These are phyloP conservation scores for Termitomyces sp. DNA, from an alignment of 768 basidiomycete genomes.

Conservation along the genomic window DNA sequence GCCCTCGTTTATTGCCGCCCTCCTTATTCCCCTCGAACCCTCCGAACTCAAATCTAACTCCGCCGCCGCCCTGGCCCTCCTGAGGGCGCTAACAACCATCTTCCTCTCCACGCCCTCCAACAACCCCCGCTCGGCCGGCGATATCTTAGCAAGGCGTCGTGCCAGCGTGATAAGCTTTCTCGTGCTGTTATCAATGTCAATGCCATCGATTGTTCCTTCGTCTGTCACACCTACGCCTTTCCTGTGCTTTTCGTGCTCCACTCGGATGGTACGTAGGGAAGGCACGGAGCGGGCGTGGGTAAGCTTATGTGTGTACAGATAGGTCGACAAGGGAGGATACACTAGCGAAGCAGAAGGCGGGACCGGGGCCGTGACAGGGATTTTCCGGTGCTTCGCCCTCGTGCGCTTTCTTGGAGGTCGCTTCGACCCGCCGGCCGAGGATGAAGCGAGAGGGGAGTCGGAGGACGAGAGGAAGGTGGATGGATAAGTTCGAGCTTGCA, in stretches of 20 bases:
- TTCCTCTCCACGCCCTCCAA: conserved; percentile 11
- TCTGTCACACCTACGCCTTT: not conserved
- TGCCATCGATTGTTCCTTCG: not conserved
- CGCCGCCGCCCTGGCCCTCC: not conserved
- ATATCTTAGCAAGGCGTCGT: conserved; percentile 2
- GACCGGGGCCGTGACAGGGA: not conserved
- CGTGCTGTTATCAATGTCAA: not conserved
- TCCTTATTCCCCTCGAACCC: too few relatives aligned
- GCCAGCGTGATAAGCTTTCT: conserved; percentile 5
- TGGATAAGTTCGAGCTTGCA: conserved; percentile 16
- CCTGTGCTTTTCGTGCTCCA: not conserved
- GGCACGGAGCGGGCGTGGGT: conserved; percentile 2
- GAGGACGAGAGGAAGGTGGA: conserved; percentile 2
- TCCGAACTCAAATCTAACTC: too few relatives aligned
- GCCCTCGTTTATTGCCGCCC: too few relatives aligned
- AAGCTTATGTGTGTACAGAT: not conserved
- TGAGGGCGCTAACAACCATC: conserved; percentile 4
- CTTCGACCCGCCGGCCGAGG: not conserved
- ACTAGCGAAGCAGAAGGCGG: not conserved
- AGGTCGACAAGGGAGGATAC: not conserved
- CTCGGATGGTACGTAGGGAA: not conserved
- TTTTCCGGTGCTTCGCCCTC: not conserved
- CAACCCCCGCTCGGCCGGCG: conserved; percentile 6
- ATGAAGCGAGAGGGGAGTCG: not conserved
- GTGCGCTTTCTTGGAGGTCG: not conserved